These are phyloP conservation scores for Agaricus blazei DNA, from an alignment of 768 basidiomycete species.

Conservation along the genomic window DNA sequence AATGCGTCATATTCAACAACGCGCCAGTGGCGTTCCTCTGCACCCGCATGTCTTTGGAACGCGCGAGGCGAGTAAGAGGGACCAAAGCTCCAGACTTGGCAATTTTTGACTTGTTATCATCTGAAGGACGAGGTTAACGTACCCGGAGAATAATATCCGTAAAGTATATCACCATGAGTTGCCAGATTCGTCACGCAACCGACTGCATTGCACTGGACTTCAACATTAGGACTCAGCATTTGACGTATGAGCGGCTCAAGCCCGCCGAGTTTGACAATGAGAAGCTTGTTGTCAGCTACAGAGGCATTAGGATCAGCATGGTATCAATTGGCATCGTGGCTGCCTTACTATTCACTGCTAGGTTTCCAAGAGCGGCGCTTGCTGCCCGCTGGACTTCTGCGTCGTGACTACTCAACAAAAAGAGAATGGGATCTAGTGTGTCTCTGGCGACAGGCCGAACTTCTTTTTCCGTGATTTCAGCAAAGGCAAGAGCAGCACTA, in stretches of 20 bases:
- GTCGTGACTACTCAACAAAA: constrained; percentile 95
- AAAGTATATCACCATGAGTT: constrained; percentile 73
- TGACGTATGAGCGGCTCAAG: constrained; percentile 97
- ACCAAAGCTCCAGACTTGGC: constrained; percentile 99
- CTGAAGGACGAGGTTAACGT: constrained; percentile 31
- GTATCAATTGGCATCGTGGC: neutral
- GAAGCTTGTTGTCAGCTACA: constrained; percentile 95
- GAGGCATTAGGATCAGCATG: constrained; percentile 9
- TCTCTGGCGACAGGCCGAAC: constrained; percentile 94
- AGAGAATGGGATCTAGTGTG: constrained; percentile 96
- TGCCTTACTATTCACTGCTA: constrained; percentile 93
- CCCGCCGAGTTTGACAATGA: constrained; percentile 96
- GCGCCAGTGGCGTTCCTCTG: constrained; percentile 99
- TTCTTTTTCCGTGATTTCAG: constrained; percentile 99
- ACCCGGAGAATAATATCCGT: neutral
- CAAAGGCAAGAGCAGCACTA: constrained; percentile 95
- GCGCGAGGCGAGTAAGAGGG: constrained; percentile 90
- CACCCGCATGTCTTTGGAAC: constrained; percentile 98
- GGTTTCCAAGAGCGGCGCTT: constrained; percentile 93
- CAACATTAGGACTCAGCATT: constrained; percentile 98
- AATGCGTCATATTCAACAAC: constrained; percentile 98
- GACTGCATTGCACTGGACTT: constrained; percentile 99
- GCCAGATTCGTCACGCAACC: constrained; percentile 99
- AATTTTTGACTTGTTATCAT: constrained; percentile 99
- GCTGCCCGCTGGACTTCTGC: constrained; percentile 98